Conservation (phyloP, 495 filamentous ascomycete genomes). For the Penicillium fimorum region DNA sequence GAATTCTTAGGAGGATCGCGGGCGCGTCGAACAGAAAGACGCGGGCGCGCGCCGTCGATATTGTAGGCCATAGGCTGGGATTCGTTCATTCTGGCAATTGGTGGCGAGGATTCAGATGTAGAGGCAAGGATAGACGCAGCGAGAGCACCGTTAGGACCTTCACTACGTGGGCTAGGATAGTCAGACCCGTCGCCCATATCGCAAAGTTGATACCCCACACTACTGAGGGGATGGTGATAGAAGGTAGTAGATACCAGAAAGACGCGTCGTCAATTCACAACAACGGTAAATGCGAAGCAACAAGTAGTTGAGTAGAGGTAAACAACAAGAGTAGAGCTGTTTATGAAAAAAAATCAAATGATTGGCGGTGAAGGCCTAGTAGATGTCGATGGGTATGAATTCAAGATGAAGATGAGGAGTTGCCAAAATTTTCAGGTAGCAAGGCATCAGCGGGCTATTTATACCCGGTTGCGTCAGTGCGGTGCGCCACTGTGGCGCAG, state of each 20-base stretch:
- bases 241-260: slow-evolving; percentile 27
- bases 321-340: background rate
- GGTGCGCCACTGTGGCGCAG: slow-evolving; percentile 18
- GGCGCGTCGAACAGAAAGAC: slow-evolving; percentile 47
- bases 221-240: slow-evolving; percentile 27
- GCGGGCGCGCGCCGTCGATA: slow-evolving; percentile 44
- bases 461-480: slow-evolving; percentile 11
- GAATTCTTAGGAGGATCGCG: slow-evolving; percentile 61
- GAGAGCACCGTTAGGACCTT: slow-evolving; percentile 43
- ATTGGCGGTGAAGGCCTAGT: slow-evolving; percentile 5
- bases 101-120: slow-evolving; percentile 36
- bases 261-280: slow-evolving; percentile 24
- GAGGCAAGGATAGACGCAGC: slow-evolving; percentile 40
- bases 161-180: slow-evolving; percentile 53
- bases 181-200: slow-evolving; percentile 53
- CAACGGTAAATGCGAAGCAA: slow-evolving; percentile 4
- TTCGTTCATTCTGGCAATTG: slow-evolving; percentile 45
- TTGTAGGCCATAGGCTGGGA: slow-evolving; percentile 34
- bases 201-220: slow-evolving; percentile 36
- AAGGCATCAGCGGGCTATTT: slow-evolving; percentile 26
- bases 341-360: slow-evolving; percentile 11
- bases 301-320: slow-evolving; percentile 1
- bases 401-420: slow-evolving; percentile 17
- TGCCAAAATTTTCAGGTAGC: slow-evolving; percentile 40
- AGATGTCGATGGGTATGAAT: slow-evolving; percentile 5